Evolutionary conservation across 2,329 filamentous ascomycete genomes (phyloP).

Genomic region (Malbranchea cinnamomea): DNA sequence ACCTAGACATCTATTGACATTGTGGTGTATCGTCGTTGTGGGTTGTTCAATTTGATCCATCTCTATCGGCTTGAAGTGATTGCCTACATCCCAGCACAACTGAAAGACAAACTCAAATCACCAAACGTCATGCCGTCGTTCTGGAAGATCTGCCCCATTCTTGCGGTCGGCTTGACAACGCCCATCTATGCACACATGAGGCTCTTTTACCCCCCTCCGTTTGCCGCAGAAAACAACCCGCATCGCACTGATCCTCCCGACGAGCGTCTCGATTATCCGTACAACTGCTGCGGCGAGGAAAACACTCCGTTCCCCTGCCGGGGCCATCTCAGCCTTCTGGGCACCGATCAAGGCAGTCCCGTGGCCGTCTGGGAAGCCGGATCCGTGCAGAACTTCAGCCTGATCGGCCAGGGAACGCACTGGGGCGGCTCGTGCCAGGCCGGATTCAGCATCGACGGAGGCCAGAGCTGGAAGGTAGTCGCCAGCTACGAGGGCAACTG

Average conservation of each 20-base stretch:
- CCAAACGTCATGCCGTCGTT: too few species aligned
- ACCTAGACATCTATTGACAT: too few species aligned
- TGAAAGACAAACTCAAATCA: too few species aligned
- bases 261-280: conserved; percentile 28
- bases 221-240: conserved; percentile 32
- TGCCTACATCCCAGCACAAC: too few species aligned
- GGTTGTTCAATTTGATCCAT: too few species aligned
- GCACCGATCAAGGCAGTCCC: conserved; percentile 27
- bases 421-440: conserved; percentile 34
- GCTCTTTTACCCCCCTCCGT: conserved; percentile 27
- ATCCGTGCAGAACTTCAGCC: conserved; percentile 25
- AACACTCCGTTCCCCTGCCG: conserved; percentile 25
- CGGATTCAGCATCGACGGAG: conserved; percentile 29
- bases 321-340: conserved; percentile 30
- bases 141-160: too few species aligned
- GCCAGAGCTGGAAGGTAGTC: conserved; percentile 30
- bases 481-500: conserved; percentile 34
- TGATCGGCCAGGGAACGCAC: conserved; percentile 24
- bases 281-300: conserved; percentile 31
- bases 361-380: conserved; percentile 31
- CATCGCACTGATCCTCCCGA: conserved; percentile 22
- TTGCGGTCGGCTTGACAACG: too few species aligned
- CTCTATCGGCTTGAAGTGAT: too few species aligned
- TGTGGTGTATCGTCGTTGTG: too few species aligned
- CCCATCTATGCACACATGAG: conserved; percentile 33